Base-by-base conservation (phyloP, 495 filamentous ascomycete species). In the Aspergillus nanangensis region DNA sequence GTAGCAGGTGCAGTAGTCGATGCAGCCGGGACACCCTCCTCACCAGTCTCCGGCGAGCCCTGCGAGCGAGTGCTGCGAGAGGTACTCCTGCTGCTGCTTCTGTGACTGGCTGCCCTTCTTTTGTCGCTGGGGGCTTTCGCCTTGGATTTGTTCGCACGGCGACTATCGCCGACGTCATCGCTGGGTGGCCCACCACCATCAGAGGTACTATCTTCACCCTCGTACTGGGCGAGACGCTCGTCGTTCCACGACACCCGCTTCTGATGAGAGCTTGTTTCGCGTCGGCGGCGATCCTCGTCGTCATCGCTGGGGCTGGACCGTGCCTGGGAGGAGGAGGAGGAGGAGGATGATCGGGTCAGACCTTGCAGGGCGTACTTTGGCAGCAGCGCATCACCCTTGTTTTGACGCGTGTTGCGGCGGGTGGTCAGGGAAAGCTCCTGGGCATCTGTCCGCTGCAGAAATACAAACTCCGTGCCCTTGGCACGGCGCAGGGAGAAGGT, bases 341-440 rank as follows among this genome's bases (percentile, higher is more conserved):
- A 41, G 8, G 52, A 31, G 10, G 44, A 41, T 35, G 57, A 52
- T 41, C 55, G 57, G 4, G 58, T 56, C 27, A 83, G 47, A 34
- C 63, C 67, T 45, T 73, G 58, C 5, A 84, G 59, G 19, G 56
- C 62, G 31, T 66, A 46, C 44, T 66, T 69, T 15, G 80, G 78
- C 18, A 70, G 52, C 24, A 78, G 50, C 14, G 75, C 60, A 45
- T 70, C 67, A 10, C 80, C 79, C 45, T 76, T 76, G 58, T 84
- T 84, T 33, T 72, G 66, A 29, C 69, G 63, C 8, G 81, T 84
- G 52, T 84, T 83, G 4, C 64, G 64, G 38, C 72, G 66, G 3
- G 79, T 83, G 10, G 63, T 50, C 45, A 78, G 56, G 1, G 77
- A 72, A 14, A 82, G 52, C 39, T 82, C 71, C 50, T 84, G 81